A percentile compares a stretch with the other conserved stretches of the same genome.
Evolutionary conservation across 768 basidiomycete genomes (phyloP).

Genomic region (Amanita thiersii): DNA sequence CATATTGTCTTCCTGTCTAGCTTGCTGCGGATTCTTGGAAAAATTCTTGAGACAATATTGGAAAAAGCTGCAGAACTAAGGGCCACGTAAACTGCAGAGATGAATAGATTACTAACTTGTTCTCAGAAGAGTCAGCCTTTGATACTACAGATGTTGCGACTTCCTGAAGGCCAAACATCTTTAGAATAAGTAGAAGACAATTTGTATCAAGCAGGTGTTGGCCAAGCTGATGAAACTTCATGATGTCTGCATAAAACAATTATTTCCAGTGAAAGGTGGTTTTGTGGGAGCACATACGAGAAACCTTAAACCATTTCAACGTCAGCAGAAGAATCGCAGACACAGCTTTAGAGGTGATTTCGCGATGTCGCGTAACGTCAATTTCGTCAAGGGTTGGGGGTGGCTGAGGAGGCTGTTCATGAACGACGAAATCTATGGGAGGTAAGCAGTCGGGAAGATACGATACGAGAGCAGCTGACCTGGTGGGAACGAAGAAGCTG

Average conservation of each 20-base stretch:
- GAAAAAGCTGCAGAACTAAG: slow-evolving; percentile 71
- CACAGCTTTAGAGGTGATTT: slow-evolving; percentile 95
- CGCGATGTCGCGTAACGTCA: slow-evolving; percentile 90
- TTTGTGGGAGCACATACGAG: slow-evolving; percentile 55
- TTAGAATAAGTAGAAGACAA: slow-evolving; percentile 85
- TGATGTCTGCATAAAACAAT: slow-evolving; percentile 54
- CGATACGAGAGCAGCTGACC: slow-evolving; percentile 21
- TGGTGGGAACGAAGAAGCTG: slow-evolving; percentile 65
- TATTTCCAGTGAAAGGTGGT: background rate
- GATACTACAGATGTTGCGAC: slow-evolving; percentile 77
- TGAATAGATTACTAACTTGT: slow-evolving; percentile 47
- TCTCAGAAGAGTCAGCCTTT: slow-evolving; percentile 80
- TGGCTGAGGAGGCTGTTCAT: slow-evolving; percentile 53
- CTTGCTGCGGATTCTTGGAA: slow-evolving; percentile 52
- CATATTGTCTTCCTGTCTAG: slow-evolving; percentile 59
- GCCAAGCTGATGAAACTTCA: slow-evolving; percentile 99
- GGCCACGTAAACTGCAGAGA: background rate
- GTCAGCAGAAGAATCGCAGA: slow-evolving; percentile 88
- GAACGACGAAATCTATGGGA: slow-evolving; percentile 26
- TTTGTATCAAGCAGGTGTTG: slow-evolving; percentile 94
- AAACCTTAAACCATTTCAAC: slow-evolving; percentile 98
- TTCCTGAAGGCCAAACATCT: slow-evolving; percentile 98
- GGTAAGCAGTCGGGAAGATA: slow-evolving; percentile 43
- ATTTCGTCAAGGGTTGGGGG: slow-evolving; percentile 84
- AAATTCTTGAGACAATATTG: slow-evolving; percentile 82